Evolutionary conservation across 2,329 filamentous ascomycete genomes (phyloP).

Genomic region (Colletotrichum shisoi): DNA sequence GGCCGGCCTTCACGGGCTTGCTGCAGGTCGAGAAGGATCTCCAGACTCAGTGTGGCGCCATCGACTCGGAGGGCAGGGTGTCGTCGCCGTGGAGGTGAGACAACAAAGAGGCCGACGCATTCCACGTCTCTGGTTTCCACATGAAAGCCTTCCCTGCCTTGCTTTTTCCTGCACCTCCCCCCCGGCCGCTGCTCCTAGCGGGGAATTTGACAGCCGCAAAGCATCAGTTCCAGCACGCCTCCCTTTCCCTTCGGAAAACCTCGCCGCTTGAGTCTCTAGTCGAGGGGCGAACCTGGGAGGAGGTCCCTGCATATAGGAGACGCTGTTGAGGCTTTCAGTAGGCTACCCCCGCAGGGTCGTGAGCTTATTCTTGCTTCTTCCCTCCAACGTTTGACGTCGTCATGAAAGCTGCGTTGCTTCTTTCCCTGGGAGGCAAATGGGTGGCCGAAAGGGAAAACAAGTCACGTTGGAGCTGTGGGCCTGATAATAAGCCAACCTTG

Average conservation of each 20-base stretch:
- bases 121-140: constrained; percentile 27
- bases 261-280: neutral
- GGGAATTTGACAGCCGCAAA: constrained; percentile 19
- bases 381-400: neutral
- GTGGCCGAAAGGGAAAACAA: constrained; percentile 3
- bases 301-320: neutral
- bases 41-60: constrained; percentile 20
- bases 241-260: neutral
- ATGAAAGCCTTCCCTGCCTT: constrained; percentile 25
- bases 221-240: neutral
- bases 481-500: constrained; percentile 2
- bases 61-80: constrained; percentile 17
- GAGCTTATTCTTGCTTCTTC: constrained; percentile 4
- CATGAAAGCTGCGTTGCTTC: neutral
- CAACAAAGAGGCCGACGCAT: constrained; percentile 29
- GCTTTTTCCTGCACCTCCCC: constrained; percentile 21
- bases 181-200: constrained; percentile 11
- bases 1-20: constrained; percentile 12
- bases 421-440: neutral
- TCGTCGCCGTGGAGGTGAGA: constrained; percentile 37
- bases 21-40: constrained; percentile 21
- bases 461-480: neutral
- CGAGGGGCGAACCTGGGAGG: neutral
- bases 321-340: constrained; percentile 9
- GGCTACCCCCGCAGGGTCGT: constrained; percentile 3